phyloP scores from a whole-genome alignment of 164 flowering plant species.

The Macadamia integrifolia region DNA sequence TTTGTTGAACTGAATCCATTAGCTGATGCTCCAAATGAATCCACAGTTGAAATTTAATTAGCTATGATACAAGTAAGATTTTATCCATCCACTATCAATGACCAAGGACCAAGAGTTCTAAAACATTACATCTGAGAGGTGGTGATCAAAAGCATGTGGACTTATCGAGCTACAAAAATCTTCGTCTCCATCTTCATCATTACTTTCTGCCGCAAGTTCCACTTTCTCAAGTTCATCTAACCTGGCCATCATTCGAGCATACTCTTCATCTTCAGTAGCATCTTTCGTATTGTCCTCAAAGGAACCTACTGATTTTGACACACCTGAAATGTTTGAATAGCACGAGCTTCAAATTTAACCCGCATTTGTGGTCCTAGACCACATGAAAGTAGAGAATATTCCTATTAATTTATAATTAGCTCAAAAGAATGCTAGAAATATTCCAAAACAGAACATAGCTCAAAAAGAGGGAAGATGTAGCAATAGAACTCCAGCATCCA shows the following conservation, averaged over 20 bases:
- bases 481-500: neutral
- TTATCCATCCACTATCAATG: neutral
- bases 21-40: slow-evolving; percentile 12
- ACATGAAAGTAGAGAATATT: neutral
- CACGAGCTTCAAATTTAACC: neutral
- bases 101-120: neutral
- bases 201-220: slow-evolving; percentile 45
- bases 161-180: slow-evolving; percentile 10
- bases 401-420: too few species aligned
- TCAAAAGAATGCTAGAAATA: too few species aligned
- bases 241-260: slow-evolving; percentile 53
- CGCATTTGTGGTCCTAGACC: neutral
- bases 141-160: slow-evolving; percentile 16
- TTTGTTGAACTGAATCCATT: slow-evolving; percentile 6
- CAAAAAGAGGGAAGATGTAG: neutral
- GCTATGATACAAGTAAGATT: neutral
- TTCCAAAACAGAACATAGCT: too few species aligned
- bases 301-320: slow-evolving; percentile 12
- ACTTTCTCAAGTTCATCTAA: slow-evolving; percentile 78
- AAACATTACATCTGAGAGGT: slow-evolving; percentile 33
- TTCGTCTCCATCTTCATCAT: slow-evolving; percentile 19
- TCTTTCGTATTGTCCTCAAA: slow-evolving; percentile 19
- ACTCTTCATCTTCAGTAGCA: slow-evolving; percentile 52
- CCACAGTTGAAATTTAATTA: neutral
- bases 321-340: slow-evolving; percentile 20